A percentile compares a stretch with the other conserved stretches of the same genome.
Conservation (phyloP, 2,329 filamentous ascomycete genomes). For the Zopfia rhizophila region DNA sequence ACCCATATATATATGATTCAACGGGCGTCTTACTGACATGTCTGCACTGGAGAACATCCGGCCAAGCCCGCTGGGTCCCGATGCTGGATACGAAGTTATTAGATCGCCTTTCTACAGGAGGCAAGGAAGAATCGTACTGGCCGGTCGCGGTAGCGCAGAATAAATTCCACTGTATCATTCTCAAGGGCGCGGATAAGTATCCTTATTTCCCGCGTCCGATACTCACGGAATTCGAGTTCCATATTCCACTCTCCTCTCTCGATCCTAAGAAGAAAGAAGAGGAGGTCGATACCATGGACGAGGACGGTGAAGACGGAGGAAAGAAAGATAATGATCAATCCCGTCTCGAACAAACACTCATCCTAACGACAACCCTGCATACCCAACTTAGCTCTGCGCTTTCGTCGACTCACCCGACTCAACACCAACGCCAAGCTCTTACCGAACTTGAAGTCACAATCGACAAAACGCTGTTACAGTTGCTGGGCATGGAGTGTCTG, state of each 20-base stretch:
- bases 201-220: constrained; percentile 89
- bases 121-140: constrained; percentile 92
- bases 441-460: constrained; percentile 81
- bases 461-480: constrained; percentile 88
- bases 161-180: constrained; percentile 98
- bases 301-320: constrained; percentile 53
- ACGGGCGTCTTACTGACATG: constrained; percentile 88
- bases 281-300: constrained; percentile 46
- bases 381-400: constrained; percentile 81
- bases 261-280: constrained; percentile 30
- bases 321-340: constrained; percentile 52
- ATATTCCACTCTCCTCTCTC: constrained; percentile 76
- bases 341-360: constrained; percentile 81
- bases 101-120: constrained; percentile 81
- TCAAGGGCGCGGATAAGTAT: constrained; percentile 95
- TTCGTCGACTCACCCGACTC: constrained; percentile 71
- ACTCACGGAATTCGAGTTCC: constrained; percentile 92
- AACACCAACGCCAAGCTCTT: constrained; percentile 73
- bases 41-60: constrained; percentile 87
- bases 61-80: constrained; percentile 90
- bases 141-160: constrained; percentile 91
- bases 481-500: constrained; percentile 88
- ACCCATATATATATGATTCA: constrained; percentile 96
- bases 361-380: constrained; percentile 77
- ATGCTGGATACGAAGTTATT: constrained; percentile 89